Evolutionary conservation across 345 rosid species (phyloP), one percentile per base, ranked within the genome.

Genomic region (Limnanthes douglasii): DNA sequence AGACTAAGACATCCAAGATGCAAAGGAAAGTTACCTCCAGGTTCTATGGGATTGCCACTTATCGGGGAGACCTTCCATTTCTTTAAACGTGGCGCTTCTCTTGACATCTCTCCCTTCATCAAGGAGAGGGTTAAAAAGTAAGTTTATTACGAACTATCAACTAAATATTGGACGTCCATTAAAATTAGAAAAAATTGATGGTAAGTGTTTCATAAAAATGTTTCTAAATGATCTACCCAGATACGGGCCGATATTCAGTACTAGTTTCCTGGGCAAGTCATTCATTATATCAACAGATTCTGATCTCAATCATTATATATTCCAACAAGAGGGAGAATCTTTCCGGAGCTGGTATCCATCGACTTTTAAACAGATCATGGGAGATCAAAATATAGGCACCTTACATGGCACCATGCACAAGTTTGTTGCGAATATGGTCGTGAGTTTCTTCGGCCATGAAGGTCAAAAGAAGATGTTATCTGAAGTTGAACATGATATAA

Each of bases 261-360:
- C 98, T 9, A 79, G 50, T 57, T 60, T 90, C 48, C 92, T 84
- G 31, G 95, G 98, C 42, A 60, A 85, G 56, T 72, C 92, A 2
- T 75, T 84, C 4, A 56, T 90, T 2, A 65, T 90, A 20, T 90
- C 95, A 13, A 56, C 95, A 6, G 98, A 90, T 61, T 59, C 95
- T 27, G 95, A 90, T 54, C 69, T 90, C 52, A 79, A 80, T 53
- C 49, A 80, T 46, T 80, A 68, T 40, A 68, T 90, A 50, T 84
- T 90, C 68, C 94, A 74, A 51, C 86, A 80, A 55, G 98, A 90
- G 41, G 98, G 98, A 8, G 64, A 57, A 12, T 40, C 68, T 62
- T 77, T 90, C 58, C 77, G 80, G 66, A 84, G 95, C 61, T 90
- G 98, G 92, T 90, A 90, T 46, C 98, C 98, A 16, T 86, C 79